Evolutionary conservation across 768 basidiomycete genomes (phyloP).

Genomic region (Leucosporidium yakuticum): DNA sequence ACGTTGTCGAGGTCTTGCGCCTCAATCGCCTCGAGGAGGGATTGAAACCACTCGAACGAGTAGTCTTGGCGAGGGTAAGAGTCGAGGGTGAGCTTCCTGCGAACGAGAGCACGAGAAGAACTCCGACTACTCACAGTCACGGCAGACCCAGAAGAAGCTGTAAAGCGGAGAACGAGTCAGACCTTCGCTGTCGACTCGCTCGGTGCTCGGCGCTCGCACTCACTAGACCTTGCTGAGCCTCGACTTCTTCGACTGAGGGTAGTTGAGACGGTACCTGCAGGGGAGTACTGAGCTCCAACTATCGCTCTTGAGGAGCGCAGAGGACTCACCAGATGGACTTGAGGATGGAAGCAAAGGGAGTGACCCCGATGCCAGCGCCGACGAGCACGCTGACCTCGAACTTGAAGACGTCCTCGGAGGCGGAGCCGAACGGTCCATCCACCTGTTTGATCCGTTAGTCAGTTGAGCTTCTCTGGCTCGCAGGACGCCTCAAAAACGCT

Average conservation of each 20-base stretch:
- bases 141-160: conserved; percentile 38
- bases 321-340: conserved; percentile 45
- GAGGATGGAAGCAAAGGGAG: conserved; percentile 82
- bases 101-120: neutral
- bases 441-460: conserved; percentile 41
- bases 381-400: conserved; percentile 27
- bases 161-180: neutral
- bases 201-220: neutral
- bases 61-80: conserved; percentile 1
- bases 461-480: neutral
- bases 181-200: neutral
- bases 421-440: conserved; percentile 89
- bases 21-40: conserved; percentile 83
- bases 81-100: neutral
- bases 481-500: neutral
- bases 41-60: conserved; percentile 60
- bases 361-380: conserved; percentile 93
- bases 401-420: conserved; percentile 55
- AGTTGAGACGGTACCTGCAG: conserved; percentile 96
- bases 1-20: conserved; percentile 74
- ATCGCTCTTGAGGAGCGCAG: neutral
- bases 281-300: conserved; percentile 43
- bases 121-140: conserved; percentile 19
- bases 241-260: conserved; percentile 65
- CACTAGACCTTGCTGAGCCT: conserved; percentile 68